Percentiles rank a stretch among this genome's conserved stretches.
These are phyloP conservation scores for Pholiota adiposa DNA, from an alignment of 1,284 basidiomycete genomes.

Conservation along the genomic window DNA sequence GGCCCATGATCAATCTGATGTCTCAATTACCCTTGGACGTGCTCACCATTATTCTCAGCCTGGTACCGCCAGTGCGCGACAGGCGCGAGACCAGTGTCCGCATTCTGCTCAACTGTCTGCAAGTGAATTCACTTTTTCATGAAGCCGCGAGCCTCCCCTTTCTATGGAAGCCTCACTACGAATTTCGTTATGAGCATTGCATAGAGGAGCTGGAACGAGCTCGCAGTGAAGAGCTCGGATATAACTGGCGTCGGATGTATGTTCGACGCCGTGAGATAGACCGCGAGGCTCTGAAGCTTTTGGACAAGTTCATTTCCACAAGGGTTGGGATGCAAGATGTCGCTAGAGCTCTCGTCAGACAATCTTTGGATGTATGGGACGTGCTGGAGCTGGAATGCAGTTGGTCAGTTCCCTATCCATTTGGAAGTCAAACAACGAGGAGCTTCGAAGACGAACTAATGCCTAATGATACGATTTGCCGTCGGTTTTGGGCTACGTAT, in stretches of 20 bases:
- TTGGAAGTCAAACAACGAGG: conserved; percentile 22
- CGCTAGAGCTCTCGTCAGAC: conserved; percentile 39
- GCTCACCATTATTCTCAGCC: conserved; percentile 1
- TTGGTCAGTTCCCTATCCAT: conserved; percentile 38
- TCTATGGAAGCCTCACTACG: conserved; percentile 59
- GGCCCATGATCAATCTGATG: background rate
- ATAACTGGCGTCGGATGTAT: conserved; percentile 54
- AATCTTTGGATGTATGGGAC: conserved; percentile 60
- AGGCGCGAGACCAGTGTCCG: conserved; percentile 7
- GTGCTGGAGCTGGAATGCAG: conserved; percentile 44
- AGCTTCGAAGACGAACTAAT: conserved; percentile 10
- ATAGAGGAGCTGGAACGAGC: conserved; percentile 39
- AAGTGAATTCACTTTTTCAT: conserved; percentile 17
- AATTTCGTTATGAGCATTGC: conserved; percentile 46
- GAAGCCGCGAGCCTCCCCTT: conserved; percentile 24
- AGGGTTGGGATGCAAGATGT: conserved; percentile 38
- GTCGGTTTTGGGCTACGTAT: conserved; percentile 57
- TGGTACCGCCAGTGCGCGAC: conserved; percentile 1
- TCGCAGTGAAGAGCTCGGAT: conserved; percentile 32
- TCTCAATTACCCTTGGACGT: conserved; percentile 9
- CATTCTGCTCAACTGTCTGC: conserved; percentile 16
- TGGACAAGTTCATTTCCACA: conserved; percentile 44
- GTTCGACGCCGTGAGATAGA: conserved; percentile 48
- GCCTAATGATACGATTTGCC: conserved; percentile 44
- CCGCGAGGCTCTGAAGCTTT: conserved; percentile 39